These are phyloP conservation scores for Phylloporus sp. DNA, from an alignment of 768 basidiomycete species.

Conservation along the genomic window DNA sequence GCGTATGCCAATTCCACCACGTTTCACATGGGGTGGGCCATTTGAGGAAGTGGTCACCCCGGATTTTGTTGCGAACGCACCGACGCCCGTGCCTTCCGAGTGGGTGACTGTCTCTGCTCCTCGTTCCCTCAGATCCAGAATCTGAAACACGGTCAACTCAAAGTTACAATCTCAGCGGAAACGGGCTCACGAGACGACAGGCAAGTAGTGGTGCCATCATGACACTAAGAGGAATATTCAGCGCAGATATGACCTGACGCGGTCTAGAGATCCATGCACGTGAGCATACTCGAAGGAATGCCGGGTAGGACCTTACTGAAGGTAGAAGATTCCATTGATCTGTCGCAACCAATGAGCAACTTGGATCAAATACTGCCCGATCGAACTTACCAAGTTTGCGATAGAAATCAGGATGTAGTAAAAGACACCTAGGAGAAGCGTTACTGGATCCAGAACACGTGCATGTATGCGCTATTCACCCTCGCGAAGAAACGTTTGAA, in stretches of 20 bases:
- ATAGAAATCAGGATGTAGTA: constrained; percentile 85
- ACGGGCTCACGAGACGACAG: constrained; percentile 59
- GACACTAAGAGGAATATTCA: constrained; percentile 79
- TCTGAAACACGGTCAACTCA: constrained; percentile 38
- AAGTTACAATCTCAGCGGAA: neutral
- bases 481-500: constrained; percentile 81
- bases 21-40: constrained; percentile 22
- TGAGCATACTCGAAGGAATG: neutral
- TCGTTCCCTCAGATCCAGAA: constrained; percentile 77
- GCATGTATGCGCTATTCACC: constrained; percentile 36
- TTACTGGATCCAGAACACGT: neutral
- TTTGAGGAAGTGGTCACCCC: constrained; percentile 30
- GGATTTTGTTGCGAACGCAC: constrained; percentile 62
- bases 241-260: constrained; percentile 75
- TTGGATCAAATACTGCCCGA: neutral
- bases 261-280: constrained; percentile 42
- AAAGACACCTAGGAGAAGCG: constrained; percentile 50
- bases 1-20: constrained; percentile 39
- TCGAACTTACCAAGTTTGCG: constrained; percentile 56
- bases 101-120: constrained; percentile 74
- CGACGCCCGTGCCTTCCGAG: constrained; percentile 66
- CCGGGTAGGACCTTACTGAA: constrained; percentile 52
- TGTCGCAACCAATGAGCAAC: constrained; percentile 15
- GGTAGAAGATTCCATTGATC: constrained; percentile 81
- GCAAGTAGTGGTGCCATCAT: constrained; percentile 79